Evolutionary conservation across 305 asterid genomes (phyloP), one percentile per base, ranked within the genome.

Genomic region (Solanum hybrid): DNA sequence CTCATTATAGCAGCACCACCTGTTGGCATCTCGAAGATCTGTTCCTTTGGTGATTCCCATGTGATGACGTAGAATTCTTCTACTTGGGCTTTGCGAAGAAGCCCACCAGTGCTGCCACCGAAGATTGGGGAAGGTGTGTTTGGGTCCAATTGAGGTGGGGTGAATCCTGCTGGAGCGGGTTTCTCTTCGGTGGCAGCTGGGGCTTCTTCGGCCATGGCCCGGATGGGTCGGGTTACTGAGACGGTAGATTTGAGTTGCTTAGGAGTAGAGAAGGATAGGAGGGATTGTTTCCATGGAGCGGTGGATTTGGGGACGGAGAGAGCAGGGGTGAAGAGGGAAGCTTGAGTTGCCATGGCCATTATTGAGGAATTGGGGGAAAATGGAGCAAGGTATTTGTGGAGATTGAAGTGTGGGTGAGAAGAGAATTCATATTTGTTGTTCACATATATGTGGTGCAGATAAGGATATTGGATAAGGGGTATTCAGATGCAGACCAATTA

Each of bases 1-100:
- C 98, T 90, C 99, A 97, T 97, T 90, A 93, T 97, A 35, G 99
- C 99, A 7, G 99, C 99, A 45, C 99, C 99, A 76, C 99, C 98
- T 0, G 98, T 97, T 6, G 98, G 98, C 99, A 96, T 97, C 92
- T 97, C 99, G 84, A 97, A 97, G n/a, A 96, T 95, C 66, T 97
- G 98, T 86, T 97, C 99, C 90, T 96, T 96, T 0, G 99, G 98
- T 0, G 99, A 97, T 1, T 95, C 97, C 99, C 99, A 97, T 0
- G 99, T 97, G 84, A 97, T 96, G 36, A 95, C 98, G 88, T 97
- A 95, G 93, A 97, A 97, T 85, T 97, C 98, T 90, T 97, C 99
- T 26, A 93, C 97, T 91, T 97, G 98, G 45, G 98, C 99, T 22
- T 97, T 97, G 69, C 98, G 95, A 8, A 97, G 91, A 10, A 97